Conservation (phyloP, 139 green algal species). For the Coelastrella sp. region DNA sequence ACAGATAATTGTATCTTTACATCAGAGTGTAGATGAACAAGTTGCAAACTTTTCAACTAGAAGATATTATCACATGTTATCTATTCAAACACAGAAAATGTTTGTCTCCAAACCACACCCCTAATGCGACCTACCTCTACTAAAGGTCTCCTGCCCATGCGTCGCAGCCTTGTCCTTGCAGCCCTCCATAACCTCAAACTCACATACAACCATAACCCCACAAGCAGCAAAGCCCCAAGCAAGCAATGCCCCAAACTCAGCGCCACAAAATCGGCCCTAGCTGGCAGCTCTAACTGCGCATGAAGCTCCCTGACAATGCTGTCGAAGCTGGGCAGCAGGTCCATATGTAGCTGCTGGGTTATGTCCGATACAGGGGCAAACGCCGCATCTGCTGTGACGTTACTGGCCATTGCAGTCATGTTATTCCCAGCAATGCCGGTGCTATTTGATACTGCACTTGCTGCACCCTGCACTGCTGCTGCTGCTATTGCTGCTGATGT, state of each 20-base stretch:
- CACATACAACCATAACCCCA: constrained; percentile 29
- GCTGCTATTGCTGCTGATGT: constrained; percentile 9
- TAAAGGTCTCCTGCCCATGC: constrained; percentile 8
- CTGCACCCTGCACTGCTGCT: constrained; percentile 14
- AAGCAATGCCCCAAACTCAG: constrained; percentile 28
- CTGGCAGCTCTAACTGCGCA: constrained; percentile 39
- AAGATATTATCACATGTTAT: too few relatives aligned
- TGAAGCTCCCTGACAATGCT: constrained; percentile 12
- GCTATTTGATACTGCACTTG: not conserved
- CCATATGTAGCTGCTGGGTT: too few relatives aligned
- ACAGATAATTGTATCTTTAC: not conserved
- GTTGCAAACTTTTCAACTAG: too few relatives aligned
- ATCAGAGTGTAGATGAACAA: too few relatives aligned
- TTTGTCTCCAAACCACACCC: not conserved
- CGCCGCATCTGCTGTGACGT: not conserved
- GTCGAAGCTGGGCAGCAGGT: constrained; percentile 26
- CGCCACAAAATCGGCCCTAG: constrained; percentile 8
- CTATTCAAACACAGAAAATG: too few relatives aligned
- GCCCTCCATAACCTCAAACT: constrained; percentile 36
- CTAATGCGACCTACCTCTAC: constrained; percentile 1
- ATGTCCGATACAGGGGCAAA: too few relatives aligned
- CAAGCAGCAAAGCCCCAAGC: constrained; percentile 2
- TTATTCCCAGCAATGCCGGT: not conserved
- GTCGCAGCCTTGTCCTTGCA: not conserved
- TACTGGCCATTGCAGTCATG: not conserved